Base-by-base conservation (phyloP, 306 rosid genomes). In the Prunus campanulata region DNA sequence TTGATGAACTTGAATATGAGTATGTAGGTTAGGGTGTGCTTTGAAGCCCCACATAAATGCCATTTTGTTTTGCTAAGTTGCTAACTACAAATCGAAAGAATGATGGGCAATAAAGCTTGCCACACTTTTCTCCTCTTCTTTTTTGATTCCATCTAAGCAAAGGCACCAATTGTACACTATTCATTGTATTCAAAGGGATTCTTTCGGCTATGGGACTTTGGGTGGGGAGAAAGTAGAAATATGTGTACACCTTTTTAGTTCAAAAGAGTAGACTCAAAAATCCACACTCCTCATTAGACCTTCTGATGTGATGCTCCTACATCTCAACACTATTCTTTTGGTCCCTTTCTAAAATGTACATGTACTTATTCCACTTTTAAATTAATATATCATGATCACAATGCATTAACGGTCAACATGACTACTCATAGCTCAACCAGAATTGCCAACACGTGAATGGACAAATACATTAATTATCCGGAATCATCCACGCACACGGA, bases 191-290 rank as follows among this genome's bases (percentile, higher is more conserved):
- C 74, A 49, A 35, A 70, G 51, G 54, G 70, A 19, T 19, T 49
- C 71, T 74, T 74, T 78, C 4, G 80, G 80, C 75, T 70, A 18
- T 73, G 54, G 77, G 44, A 57, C 77, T 27, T 79, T 64, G 74
- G 86, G 83, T 50, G 5, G 69, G 74, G 81, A 35, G 78, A 79
- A 79, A 83, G 79, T 57, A 50, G 60, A 71, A 20, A 51, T 20
- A 6, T 46, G 32, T 56, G 24, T 13, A 27, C 30, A n/a, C 20
- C 55, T 35, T 66, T 72, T 66, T 65, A 7, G 64, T 79, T 30
- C 70, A 70, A 48, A 60, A 48, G 66, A 44, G 69, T 66, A 69
- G 66, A 66, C 49, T 75, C 77, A 61, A 78, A 78, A 62, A 62
- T 27, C 44, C 66, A 11, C 11, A 24, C 18, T 22, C 27, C 66